Evolutionary conservation across 2,329 filamentous ascomycete genomes (phyloP).

Genomic region (Pyrenophora tritici-repentis): DNA sequence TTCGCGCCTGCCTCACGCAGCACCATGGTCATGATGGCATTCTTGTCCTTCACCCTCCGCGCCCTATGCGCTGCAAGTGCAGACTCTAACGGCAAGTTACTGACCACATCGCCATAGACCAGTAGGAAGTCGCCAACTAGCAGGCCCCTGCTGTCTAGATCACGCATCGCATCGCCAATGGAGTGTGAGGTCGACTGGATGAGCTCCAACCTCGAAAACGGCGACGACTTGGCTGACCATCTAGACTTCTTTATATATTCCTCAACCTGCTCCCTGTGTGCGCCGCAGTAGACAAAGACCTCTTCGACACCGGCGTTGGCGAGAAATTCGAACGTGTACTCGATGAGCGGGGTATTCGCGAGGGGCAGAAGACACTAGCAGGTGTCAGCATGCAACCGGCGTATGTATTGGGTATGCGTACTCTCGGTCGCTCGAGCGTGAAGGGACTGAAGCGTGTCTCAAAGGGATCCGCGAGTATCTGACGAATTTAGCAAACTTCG

Average conservation of each 20-base stretch:
- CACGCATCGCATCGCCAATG: conserved; percentile 91
- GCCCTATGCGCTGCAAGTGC: conserved; percentile 79
- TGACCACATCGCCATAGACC: conserved; percentile 90
- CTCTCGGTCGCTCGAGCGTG: conserved; percentile 84
- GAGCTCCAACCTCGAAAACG: conserved; percentile 81
- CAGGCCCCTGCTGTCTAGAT: conserved; percentile 82
- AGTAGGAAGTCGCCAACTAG: conserved; percentile 90
- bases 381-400: conserved; percentile 24
- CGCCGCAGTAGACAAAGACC: conserved; percentile 88
- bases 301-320: conserved; percentile 95
- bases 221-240: conserved; percentile 73
- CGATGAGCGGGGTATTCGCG: conserved; percentile 91
- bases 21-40: conserved; percentile 97
- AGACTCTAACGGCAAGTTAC: conserved; percentile 82
- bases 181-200: conserved; percentile 86
- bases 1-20: conserved; percentile 74
- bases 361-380: conserved; percentile 85
- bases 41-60: conserved; percentile 81
- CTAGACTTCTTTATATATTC: conserved; percentile 79
- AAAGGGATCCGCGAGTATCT: conserved; percentile 93
- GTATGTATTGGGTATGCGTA: conserved; percentile 52
- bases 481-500: conserved; percentile 24
- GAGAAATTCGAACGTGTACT: conserved; percentile 96
- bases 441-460: conserved; percentile 91
- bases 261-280: conserved; percentile 85